phyloP scores from a whole-genome alignment of 2,329 filamentous ascomycete genomes.

The Aspergillus brasiliensis region DNA sequence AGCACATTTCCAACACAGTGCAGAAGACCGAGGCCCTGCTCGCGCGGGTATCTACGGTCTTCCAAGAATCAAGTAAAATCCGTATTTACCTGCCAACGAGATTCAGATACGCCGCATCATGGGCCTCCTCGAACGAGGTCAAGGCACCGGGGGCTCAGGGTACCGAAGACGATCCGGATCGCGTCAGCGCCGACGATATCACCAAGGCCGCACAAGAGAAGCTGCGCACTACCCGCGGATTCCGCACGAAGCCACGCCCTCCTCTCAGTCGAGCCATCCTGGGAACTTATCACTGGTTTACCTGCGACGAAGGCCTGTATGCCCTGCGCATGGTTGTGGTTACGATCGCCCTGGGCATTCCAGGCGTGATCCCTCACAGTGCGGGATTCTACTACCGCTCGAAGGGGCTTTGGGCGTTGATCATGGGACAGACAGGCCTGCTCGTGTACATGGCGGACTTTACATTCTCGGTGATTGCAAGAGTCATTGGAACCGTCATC shows the following conservation, averaged over 20 bases:
- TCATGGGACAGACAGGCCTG: slow-evolving; percentile 54
- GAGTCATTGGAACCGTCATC: slow-evolving; percentile 48
- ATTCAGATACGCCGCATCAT: slow-evolving; percentile 43
- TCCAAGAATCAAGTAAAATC: slow-evolving; percentile 36
- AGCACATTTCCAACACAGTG: slow-evolving; percentile 37
- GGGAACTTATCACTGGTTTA: slow-evolving; percentile 43
- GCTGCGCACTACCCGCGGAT: slow-evolving; percentile 41
- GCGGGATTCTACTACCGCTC: slow-evolving; percentile 56
- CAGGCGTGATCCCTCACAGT: slow-evolving; percentile 44
- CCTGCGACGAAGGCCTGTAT: slow-evolving; percentile 42
- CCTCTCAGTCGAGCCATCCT: slow-evolving; percentile 32
- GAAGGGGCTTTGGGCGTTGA: slow-evolving; percentile 56
- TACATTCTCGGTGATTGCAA: slow-evolving; percentile 47
- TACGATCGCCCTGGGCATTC: slow-evolving; percentile 49
- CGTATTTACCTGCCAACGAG: slow-evolving; percentile 50
- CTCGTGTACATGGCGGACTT: slow-evolving; percentile 57
- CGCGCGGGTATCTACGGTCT: slow-evolving; percentile 39
- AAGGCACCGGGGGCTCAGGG: slow-evolving; percentile 25
- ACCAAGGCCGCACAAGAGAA: slow-evolving; percentile 40
- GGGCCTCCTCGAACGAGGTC: slow-evolving; percentile 36
- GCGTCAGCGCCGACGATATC: slow-evolving; percentile 29
- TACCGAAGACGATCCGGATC: slow-evolving; percentile 28
- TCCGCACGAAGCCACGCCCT: slow-evolving; percentile 29
- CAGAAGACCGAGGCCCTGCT: slow-evolving; percentile 31
- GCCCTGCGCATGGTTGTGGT: slow-evolving; percentile 52